Evolutionary conservation across 2,329 filamentous ascomycete genomes (phyloP).

Genomic region (Penicillium concentricum): DNA sequence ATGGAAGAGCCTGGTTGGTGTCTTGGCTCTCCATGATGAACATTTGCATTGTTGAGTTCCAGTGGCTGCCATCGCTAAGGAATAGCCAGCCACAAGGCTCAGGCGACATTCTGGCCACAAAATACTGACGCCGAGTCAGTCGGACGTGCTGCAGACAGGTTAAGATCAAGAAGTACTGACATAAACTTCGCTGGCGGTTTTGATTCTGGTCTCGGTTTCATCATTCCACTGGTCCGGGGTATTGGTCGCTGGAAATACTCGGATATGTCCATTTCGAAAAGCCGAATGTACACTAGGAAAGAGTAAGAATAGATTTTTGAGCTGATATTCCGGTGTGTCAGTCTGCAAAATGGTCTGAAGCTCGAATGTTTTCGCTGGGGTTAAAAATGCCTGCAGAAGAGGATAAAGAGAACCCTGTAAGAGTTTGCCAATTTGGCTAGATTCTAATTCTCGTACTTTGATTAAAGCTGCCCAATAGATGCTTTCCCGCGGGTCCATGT

Average conservation of each 20-base stretch:
- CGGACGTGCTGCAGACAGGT: neutral
- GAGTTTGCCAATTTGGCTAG: neutral
- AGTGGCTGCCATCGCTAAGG: conserved; percentile 3
- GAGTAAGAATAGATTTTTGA: conserved; percentile 6
- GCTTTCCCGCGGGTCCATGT: conserved; percentile 5
- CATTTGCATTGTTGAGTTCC: conserved; percentile 1
- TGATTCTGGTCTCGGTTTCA: conserved; percentile 2
- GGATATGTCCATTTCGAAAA: conserved; percentile 7
- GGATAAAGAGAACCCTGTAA: conserved; percentile 2
- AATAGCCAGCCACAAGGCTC: conserved; percentile 2
- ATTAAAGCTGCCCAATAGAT: no score
- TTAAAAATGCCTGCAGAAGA: conserved; percentile 5
- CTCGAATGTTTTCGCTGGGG: neutral
- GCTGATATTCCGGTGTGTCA: neutral
- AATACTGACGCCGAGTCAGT: neutral
- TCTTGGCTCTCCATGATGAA: neutral
- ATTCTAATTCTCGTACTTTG: neutral
- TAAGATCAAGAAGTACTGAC: neutral
- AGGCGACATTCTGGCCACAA: neutral
- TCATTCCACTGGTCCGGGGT: neutral
- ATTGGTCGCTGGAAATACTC: neutral
- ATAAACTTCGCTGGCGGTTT: neutral
- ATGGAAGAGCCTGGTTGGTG: conserved; percentile 3
- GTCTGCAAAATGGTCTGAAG: neutral
- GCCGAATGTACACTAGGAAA: conserved; percentile 9